Conservation (phyloP, 768 basidiomycete species). For the Rickenella mellea region DNA sequence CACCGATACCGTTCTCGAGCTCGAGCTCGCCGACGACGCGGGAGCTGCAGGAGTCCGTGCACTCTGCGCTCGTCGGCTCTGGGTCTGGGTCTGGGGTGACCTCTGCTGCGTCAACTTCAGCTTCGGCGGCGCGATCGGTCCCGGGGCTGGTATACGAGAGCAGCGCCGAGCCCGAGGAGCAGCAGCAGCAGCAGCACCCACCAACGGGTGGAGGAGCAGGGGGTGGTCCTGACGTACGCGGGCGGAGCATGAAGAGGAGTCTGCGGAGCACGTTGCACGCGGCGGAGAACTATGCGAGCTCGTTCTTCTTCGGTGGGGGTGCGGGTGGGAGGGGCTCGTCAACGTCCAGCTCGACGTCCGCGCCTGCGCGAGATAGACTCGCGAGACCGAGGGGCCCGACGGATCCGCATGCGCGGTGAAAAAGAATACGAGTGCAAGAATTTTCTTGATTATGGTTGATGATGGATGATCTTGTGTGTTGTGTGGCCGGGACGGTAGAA, state of each 20-base stretch:
- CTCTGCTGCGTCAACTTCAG: neutral
- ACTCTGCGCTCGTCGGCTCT: conserved; percentile 18
- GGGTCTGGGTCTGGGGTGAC: neutral
- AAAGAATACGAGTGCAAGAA: no score
- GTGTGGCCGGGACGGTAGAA: no score
- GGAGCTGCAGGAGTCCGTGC: conserved; percentile 33
- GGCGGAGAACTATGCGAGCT: conserved; percentile 61
- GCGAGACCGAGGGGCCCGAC: conserved; percentile 11
- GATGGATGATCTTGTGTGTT: no score
- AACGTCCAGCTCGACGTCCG: conserved; percentile 6
- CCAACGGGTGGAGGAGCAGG: neutral
- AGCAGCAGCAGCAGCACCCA: conserved; percentile 2
- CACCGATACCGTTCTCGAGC: no score
- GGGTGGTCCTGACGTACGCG: conserved; percentile 30
- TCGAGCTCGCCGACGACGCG: conserved; percentile 24
- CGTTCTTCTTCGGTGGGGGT: conserved; percentile 39
- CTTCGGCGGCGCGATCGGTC: neutral
- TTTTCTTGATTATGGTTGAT: no score
- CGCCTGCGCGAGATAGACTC: conserved; percentile 4
- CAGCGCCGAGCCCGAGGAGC: conserved; percentile 5
- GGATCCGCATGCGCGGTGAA: no score
- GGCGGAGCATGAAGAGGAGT: conserved; percentile 54
- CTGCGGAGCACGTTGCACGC: conserved; percentile 58
- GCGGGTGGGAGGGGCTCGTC: conserved; percentile 32
- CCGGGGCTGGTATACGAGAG: conserved; percentile 2